phyloP scores from a whole-genome alignment of 192 early-diverging fungal species.

The Backusella tarrabulga region DNA sequence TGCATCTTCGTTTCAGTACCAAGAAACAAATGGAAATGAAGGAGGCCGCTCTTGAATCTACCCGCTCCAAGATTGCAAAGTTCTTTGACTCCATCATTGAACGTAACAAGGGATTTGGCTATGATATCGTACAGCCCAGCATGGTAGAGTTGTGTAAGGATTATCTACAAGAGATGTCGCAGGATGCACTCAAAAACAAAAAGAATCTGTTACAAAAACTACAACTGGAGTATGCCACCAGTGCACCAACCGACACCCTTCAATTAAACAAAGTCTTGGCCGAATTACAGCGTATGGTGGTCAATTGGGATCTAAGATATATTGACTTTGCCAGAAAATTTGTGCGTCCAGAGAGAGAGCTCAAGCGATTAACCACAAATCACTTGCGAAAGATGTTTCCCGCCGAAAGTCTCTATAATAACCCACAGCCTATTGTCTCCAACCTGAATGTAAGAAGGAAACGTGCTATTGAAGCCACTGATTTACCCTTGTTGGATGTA shows the following conservation, averaged over 20 bases:
- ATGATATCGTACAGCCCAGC: conserved; percentile 69
- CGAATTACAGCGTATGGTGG: conserved; percentile 73
- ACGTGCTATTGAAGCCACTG: conserved; percentile 40
- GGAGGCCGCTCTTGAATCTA: conserved; percentile 68
- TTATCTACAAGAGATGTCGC: conserved; percentile 65
- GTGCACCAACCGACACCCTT: conserved; percentile 73
- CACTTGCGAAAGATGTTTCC: conserved; percentile 63
- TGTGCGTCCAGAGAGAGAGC: conserved; percentile 82
- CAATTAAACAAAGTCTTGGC: conserved; percentile 76
- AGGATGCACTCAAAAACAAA: conserved; percentile 74
- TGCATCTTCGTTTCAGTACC: conserved; percentile 58
- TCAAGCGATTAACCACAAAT: conserved; percentile 56
- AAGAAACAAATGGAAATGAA: conserved; percentile 63
- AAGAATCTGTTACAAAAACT: conserved; percentile 81
- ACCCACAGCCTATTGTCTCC: conserved; percentile 1
- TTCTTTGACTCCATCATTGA: conserved; percentile 89
- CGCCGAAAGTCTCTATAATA: conserved; percentile 24
- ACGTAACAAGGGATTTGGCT: conserved; percentile 75
- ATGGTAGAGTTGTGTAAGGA: conserved; percentile 72
- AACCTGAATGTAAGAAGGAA: conserved; percentile 38
- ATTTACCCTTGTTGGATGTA: conserved; percentile 49
- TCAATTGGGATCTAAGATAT: conserved; percentile 85
- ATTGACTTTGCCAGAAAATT: conserved; percentile 71
- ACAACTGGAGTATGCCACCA: conserved; percentile 80
- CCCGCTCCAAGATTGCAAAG: conserved; percentile 63